These are phyloP conservation scores for Shiraia bambusicola DNA, from an alignment of 2,329 filamentous ascomycete genomes.

Conservation along the genomic window DNA sequence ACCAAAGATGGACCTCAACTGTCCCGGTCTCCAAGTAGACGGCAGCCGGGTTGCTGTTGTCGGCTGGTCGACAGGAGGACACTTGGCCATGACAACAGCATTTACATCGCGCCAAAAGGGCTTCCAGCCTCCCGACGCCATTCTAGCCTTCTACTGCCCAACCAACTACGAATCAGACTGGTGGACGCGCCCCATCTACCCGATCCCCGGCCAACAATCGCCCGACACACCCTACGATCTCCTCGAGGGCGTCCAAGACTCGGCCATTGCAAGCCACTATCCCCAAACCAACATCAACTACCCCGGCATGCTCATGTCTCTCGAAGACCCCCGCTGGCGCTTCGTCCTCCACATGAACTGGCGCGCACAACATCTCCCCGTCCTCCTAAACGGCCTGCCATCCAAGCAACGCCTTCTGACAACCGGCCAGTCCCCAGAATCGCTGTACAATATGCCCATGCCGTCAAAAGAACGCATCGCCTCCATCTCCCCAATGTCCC, in stretches of 20 bases:
- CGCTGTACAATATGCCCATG: constrained; percentile 12
- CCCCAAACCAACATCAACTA: constrained; percentile 20
- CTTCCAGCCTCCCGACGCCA: constrained; percentile 44
- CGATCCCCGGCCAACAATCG: constrained; percentile 16
- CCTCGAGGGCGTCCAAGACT: constrained; percentile 26
- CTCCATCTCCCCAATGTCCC: constrained; percentile 6
- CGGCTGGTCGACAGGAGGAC: constrained; percentile 54
- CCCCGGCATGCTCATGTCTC: constrained; percentile 35
- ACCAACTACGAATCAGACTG: constrained; percentile 41
- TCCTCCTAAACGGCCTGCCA: constrained; percentile 37
- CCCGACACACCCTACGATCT: constrained; percentile 24
- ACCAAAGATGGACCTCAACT: constrained; percentile 7
- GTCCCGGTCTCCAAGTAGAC: constrained; percentile 31
- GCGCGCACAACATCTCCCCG: constrained; percentile 41
- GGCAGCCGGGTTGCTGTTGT: constrained; percentile 43
- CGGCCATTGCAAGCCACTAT: constrained; percentile 17
- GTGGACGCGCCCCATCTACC: constrained; percentile 6
- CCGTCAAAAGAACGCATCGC: not conserved
- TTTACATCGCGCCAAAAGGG: constrained; percentile 39
- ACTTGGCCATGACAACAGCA: constrained; percentile 47
- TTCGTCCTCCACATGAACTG: constrained; percentile 50
- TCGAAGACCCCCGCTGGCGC: constrained; percentile 40
- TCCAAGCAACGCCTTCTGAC: no score
- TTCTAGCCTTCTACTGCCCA: constrained; percentile 51
- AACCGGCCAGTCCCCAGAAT: not conserved